A percentile compares a stretch with the other conserved stretches of the same genome.
Evolutionary conservation across 306 rosid species (phyloP).

Genomic region (Castanea crenata): DNA sequence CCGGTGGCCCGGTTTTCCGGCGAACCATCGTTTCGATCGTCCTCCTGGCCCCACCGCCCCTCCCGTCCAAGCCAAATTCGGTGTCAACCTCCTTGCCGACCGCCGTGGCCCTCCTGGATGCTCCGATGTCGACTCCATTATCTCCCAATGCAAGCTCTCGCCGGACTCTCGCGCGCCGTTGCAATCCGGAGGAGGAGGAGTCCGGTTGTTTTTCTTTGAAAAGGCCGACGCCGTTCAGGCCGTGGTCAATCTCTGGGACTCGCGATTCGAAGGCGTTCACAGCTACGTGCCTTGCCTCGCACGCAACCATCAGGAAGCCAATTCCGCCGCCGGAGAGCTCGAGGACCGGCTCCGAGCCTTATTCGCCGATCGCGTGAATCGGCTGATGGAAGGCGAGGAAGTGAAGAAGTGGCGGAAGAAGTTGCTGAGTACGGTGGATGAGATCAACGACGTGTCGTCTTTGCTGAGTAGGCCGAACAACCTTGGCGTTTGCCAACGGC

Average conservation of each 20-base stretch:
- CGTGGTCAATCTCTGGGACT: slow-evolving; percentile 59
- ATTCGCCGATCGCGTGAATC: slow-evolving; percentile 42
- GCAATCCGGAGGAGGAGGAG: slow-evolving; percentile 31
- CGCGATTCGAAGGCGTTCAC: slow-evolving; percentile 49
- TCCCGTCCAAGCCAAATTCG: slow-evolving; percentile 28
- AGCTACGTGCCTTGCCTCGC: slow-evolving; percentile 43
- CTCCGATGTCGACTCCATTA: slow-evolving; percentile 30
- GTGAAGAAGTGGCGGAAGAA: slow-evolving; percentile 47
- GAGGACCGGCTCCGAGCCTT: slow-evolving; percentile 33
- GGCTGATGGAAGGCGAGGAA: slow-evolving; percentile 53
- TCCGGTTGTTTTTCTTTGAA: slow-evolving; percentile 35
- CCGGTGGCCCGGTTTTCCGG: not conserved
- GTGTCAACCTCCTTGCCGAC: slow-evolving; percentile 34
- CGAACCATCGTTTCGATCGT: slow-evolving; percentile 9
- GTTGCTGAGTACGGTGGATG: slow-evolving; percentile 21
- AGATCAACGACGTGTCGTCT: slow-evolving; percentile 17
- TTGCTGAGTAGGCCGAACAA: not conserved
- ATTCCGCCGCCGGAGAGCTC: slow-evolving; percentile 50
- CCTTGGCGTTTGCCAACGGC: fast-evolving
- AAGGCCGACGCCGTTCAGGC: slow-evolving; percentile 61
- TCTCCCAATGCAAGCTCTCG: slow-evolving; percentile 33
- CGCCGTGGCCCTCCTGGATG: not conserved
- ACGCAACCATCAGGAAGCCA: slow-evolving; percentile 21
- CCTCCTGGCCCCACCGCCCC: slow-evolving; percentile 18
- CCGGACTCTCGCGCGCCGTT: slow-evolving; percentile 20